These are phyloP conservation scores for Mortierella sp. DNA, from an alignment of 371 early-diverging fungal species.

Conservation along the genomic window DNA sequence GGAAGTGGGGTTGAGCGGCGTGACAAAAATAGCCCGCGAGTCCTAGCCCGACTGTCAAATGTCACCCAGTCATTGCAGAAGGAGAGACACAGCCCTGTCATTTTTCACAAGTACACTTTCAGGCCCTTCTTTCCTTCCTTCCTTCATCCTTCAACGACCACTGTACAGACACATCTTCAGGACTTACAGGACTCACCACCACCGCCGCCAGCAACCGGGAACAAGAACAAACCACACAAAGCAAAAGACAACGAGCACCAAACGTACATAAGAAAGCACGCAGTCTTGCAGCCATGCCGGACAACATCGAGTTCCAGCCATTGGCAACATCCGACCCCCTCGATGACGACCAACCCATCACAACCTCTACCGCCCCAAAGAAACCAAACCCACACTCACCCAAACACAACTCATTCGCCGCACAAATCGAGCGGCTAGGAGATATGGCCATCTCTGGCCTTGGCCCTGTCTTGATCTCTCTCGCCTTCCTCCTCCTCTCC, in stretches of 20 bases:
- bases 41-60: background rate
- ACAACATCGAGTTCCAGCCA: constrained; percentile 44
- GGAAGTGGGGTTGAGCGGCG: background rate
- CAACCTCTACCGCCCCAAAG: constrained; percentile 18
- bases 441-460: constrained; percentile 67
- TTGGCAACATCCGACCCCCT: constrained; percentile 50
- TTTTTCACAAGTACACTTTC: background rate
- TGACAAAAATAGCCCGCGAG: background rate
- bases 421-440: constrained; percentile 39
- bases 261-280: background rate
- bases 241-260: background rate
- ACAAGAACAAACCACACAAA: background rate
- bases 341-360: constrained; percentile 40
- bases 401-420: constrained; percentile 12
- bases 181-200: background rate
- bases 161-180: background rate
- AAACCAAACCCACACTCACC: background rate
- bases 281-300: constrained; percentile 22
- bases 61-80: background rate
- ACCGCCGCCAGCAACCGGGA: background rate
- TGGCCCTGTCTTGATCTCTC: constrained; percentile 67
- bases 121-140: background rate
- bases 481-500: constrained; percentile 67
- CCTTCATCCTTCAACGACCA: background rate
- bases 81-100: background rate